Evolutionary conservation across 2,329 filamentous ascomycete species (phyloP).

Genomic region (Aspergillus pseudotamarii): DNA sequence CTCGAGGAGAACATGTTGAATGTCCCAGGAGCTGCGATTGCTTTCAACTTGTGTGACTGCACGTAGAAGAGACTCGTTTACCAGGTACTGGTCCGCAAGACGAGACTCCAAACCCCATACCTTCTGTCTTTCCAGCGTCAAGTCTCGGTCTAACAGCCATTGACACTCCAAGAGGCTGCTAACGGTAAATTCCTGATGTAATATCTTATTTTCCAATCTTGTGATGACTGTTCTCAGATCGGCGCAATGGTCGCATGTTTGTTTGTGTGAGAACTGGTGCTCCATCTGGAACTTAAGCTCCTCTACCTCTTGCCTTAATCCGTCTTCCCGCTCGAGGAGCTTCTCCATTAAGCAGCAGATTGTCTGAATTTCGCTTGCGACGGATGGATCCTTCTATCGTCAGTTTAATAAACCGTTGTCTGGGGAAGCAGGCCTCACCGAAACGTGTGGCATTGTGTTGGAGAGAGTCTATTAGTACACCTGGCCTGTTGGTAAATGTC

Average conservation of each 20-base stretch:
- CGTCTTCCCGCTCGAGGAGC: not conserved
- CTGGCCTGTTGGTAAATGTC: not conserved
- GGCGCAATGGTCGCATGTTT: not conserved
- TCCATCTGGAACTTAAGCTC: not conserved
- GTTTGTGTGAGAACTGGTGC: not conserved
- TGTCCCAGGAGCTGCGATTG: too few species aligned
- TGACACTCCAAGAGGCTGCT: too few species aligned
- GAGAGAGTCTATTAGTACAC: not conserved
- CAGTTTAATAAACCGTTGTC: not conserved
- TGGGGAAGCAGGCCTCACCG: not conserved
- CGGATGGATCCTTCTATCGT: not conserved
- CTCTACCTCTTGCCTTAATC: not conserved
- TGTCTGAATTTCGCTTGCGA: not conserved
- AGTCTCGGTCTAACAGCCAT: too few species aligned
- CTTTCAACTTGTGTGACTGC: too few species aligned
- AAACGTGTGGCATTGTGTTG: not conserved
- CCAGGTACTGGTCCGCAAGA: too few species aligned
- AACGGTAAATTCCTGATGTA: too few species aligned
- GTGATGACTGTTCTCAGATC: not conserved
- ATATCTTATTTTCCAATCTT: not conserved
- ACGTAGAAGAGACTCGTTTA: too few species aligned
- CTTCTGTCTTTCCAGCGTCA: too few species aligned
- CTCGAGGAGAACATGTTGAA: too few species aligned
- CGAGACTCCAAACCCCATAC: too few species aligned
- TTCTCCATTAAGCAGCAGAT: not conserved